These are phyloP conservation scores for Blastocystis sp. DNA, from an alignment of 352 stramenopile genomes.

Conservation along the genomic window DNA sequence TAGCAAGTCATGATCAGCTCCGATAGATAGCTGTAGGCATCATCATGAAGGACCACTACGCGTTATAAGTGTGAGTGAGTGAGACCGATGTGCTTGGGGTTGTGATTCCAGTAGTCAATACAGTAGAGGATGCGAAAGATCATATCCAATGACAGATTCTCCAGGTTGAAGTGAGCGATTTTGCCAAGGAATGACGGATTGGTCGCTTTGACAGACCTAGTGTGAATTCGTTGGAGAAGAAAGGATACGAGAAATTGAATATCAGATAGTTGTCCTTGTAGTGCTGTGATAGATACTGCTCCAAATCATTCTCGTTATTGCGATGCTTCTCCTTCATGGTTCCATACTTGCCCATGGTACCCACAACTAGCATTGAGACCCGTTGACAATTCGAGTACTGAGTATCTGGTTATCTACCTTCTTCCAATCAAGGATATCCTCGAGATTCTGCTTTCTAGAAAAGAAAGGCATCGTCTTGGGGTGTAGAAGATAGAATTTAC, in stretches of 20 bases:
- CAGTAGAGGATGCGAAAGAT: conserved; percentile 62
- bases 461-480: conserved; percentile 20
- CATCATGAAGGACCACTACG: conserved; percentile 54
- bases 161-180: conserved; percentile 26
- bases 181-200: conserved; percentile 20
- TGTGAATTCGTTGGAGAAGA: not conserved
- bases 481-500: not conserved
- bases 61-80: not conserved
- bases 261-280: conserved; percentile 66
- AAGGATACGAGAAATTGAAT: conserved; percentile 52
- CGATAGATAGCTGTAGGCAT: conserved; percentile 40
- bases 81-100: conserved; percentile 59
- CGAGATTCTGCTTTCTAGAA: conserved; percentile 10
- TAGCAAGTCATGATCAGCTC: conserved; percentile 63
- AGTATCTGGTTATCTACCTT: conserved; percentile 54
- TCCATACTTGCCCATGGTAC: conserved; percentile 41
- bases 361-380: conserved; percentile 23
- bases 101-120: conserved; percentile 68
- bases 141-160: conserved; percentile 47
- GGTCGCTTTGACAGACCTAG: conserved; percentile 30
- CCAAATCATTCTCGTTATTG: conserved; percentile 56
- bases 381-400: not conserved
- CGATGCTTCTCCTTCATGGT: conserved; percentile 50
- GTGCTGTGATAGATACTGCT: conserved; percentile 30
- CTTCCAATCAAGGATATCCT: conserved; percentile 59